Conservation (phyloP, 2,329 filamentous ascomycete genomes). For the Claviceps spartinae region DNA sequence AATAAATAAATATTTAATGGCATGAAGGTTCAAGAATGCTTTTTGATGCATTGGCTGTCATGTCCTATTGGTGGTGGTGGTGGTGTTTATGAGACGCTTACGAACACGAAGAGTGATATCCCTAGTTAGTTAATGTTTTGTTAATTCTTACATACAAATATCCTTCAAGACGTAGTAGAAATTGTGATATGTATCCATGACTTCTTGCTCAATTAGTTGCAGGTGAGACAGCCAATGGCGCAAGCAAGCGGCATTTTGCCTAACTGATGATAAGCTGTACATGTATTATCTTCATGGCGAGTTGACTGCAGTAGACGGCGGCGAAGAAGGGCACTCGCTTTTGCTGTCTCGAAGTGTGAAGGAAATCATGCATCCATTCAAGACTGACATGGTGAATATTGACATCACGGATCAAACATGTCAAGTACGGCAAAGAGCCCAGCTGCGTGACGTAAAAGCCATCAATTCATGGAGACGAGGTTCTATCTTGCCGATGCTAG, state of each 20-base stretch:
- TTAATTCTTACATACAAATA: too few species aligned
- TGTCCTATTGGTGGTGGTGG: neutral
- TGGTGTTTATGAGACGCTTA: neutral
- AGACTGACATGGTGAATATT: neutral
- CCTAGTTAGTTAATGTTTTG: neutral
- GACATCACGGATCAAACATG: neutral
- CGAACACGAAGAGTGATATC: neutral
- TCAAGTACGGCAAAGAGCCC: neutral
- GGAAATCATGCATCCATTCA: too few species aligned
- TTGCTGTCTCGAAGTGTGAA: too few species aligned
- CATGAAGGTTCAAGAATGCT: too few species aligned
- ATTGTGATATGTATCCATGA: too few species aligned
- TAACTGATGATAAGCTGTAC: too few species aligned
- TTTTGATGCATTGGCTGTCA: too few species aligned
- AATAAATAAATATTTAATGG: neutral
- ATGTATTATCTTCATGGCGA: too few species aligned
- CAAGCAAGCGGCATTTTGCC: neutral
- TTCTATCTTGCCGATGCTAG: slow-evolving; percentile 14
- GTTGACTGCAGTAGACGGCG: too few species aligned
- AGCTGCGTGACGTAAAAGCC: slow-evolving; percentile 15
- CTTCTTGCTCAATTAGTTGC: too few species aligned
- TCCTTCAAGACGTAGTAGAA: too few species aligned
- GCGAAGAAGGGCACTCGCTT: too few species aligned
- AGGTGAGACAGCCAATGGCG: neutral
- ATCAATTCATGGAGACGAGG: slow-evolving; percentile 16